phyloP scores from a whole-genome alignment of 257 asterid genomes.

The Gynochthodes officinalis region DNA sequence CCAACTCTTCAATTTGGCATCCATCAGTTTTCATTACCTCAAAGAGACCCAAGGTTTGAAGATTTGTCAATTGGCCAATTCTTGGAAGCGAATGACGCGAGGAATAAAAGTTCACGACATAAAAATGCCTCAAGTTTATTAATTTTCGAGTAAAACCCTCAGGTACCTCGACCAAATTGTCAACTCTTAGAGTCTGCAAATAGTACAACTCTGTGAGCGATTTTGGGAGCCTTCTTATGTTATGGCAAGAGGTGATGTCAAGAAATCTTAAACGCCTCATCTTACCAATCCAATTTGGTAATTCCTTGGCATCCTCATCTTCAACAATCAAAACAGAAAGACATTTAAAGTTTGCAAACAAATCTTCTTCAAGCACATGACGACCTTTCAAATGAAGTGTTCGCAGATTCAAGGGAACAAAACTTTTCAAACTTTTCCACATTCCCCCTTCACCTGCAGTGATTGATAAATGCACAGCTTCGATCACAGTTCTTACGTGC shows the following conservation, averaged over 20 bases:
- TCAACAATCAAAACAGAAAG: constrained; percentile 14
- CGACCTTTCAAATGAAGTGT: not conserved
- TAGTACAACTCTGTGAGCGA: constrained; percentile 14
- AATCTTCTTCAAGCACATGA: not conserved
- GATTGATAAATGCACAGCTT: not conserved
- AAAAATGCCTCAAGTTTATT: constrained; percentile 18
- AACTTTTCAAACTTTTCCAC: not conserved
- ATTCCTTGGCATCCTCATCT: not conserved
- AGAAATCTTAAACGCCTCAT: constrained; percentile 20
- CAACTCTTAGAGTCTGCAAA: constrained; percentile 16
- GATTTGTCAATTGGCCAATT: no score
- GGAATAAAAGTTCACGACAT: no score
- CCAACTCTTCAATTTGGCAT: no score
- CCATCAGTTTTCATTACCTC: no score
- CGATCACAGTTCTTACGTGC: no score
- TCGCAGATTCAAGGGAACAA: not conserved
- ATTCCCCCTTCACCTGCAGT: no score
- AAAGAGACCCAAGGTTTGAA: no score
- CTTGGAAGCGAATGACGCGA: no score
- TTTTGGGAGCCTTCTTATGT: constrained; percentile 3
- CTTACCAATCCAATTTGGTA: constrained; percentile 1
- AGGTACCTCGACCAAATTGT: not conserved
- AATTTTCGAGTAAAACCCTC: constrained; percentile 4
- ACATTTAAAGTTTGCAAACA: no score
- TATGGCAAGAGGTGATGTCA: not conserved